These are phyloP conservation scores for Fusarium globosum DNA, from an alignment of 2,329 filamentous ascomycete genomes.

Conservation along the genomic window DNA sequence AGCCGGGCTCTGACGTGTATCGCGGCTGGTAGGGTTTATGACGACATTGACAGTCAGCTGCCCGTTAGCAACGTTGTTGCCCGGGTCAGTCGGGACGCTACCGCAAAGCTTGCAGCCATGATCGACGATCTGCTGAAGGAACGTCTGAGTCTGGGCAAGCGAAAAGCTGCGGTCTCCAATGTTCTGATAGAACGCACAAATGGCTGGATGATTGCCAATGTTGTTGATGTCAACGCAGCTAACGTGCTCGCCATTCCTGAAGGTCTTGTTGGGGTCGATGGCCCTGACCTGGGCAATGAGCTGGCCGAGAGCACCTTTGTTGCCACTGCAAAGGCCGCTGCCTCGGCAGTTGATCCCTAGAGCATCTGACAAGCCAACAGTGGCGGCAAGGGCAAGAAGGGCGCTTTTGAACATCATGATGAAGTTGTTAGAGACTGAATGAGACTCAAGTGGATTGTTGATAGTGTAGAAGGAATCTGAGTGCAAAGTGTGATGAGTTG, in stretches of 20 bases:
- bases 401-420: not conserved
- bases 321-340: not conserved
- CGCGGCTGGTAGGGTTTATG: not conserved
- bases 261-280: constrained; percentile 1
- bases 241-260: not conserved
- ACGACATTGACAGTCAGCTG: constrained; percentile 3
- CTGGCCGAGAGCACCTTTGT: not conserved
- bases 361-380: not conserved
- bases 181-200: not conserved
- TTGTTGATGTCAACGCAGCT: not conserved
- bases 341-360: constrained; percentile 7
- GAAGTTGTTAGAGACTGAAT: not conserved
- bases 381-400: not conserved
- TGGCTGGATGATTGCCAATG: not conserved
- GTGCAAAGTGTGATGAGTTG: not conserved
- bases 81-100: not conserved
- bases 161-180: not conserved
- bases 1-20: not conserved
- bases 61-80: not conserved
- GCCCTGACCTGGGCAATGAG: not conserved
- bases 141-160: not conserved
- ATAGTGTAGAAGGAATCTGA: not conserved
- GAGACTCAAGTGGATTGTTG: not conserved
- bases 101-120: constrained; percentile 1
- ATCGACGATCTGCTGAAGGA: not conserved